Percentiles rank a stretch among this genome's conserved stretches.
Conservation (phyloP, 176 grass and related monocot species). For the Ampelocalamus luodianensis region DNA sequence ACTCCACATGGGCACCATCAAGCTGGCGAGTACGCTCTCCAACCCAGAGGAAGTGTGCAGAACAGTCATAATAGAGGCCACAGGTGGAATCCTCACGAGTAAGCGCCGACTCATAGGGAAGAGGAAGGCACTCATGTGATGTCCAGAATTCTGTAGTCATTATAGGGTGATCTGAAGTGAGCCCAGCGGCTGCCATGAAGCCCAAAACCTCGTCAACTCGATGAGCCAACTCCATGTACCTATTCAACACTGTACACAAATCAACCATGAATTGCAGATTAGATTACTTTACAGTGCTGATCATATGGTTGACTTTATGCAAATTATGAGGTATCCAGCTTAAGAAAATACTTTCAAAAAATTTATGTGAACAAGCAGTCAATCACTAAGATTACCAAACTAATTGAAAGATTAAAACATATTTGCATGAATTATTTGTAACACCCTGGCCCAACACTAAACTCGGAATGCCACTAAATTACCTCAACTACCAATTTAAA, state of each 20-base stretch:
- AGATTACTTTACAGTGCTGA: neutral
- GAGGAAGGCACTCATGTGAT: constrained; percentile 89
- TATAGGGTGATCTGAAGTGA: constrained; percentile 84
- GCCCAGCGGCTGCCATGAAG: constrained; percentile 88
- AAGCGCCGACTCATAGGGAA: constrained; percentile 84
- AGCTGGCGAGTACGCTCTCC: constrained; percentile 93
- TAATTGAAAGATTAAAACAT: constrained; percentile 24
- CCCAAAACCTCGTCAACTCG: constrained; percentile 86
- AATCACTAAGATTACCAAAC: constrained; percentile 3
- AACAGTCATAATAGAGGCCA: constrained; percentile 82
- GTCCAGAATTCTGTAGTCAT: constrained; percentile 97
- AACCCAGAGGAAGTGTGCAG: constrained; percentile 91
- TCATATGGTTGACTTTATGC: neutral
- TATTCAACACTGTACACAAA: constrained; percentile 47
- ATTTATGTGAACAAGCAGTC: neutral
- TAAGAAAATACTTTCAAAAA: neutral
- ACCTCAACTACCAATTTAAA: too few relatives aligned
- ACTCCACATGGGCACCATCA: constrained; percentile 91
- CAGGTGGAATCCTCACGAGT: constrained; percentile 89
- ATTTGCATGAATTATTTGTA: neutral
- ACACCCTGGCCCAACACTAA: too few relatives aligned
- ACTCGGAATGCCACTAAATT: too few relatives aligned
- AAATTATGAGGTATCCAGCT: neutral
- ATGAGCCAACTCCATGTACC: constrained; percentile 90
- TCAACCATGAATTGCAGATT: constrained; percentile 30